Conservation (phyloP, 1,284 basidiomycete genomes). For the Fomitopsis palustris region DNA sequence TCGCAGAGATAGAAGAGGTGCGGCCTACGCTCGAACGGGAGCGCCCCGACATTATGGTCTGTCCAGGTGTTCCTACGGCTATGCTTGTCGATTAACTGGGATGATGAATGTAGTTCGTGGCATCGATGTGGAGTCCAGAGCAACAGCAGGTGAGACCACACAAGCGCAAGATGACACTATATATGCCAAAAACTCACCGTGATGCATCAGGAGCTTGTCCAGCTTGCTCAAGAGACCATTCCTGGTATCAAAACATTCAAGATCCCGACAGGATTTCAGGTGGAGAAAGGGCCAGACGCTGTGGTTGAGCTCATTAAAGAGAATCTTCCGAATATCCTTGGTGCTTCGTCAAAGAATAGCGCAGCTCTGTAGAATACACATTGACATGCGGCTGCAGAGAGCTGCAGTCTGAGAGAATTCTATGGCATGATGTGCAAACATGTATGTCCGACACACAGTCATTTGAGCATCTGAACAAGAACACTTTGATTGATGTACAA, state of each 20-base stretch:
- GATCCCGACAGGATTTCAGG: conserved; percentile 17
- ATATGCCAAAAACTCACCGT: neutral
- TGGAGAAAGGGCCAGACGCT: conserved; percentile 21
- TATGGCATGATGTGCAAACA: no score
- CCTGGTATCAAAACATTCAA: conserved; percentile 21
- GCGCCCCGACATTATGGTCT: conserved; percentile 17
- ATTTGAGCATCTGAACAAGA: no score
- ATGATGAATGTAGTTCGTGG: conserved; percentile 15
- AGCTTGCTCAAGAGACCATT: conserved; percentile 14
- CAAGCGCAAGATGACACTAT: neutral
- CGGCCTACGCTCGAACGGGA: conserved; percentile 14
- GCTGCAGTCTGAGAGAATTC: no score
- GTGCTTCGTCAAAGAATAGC: neutral
- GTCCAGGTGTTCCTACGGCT: neutral
- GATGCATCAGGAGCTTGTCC: conserved; percentile 15
- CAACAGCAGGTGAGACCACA: conserved; percentile 16
- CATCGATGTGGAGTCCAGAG: conserved; percentile 23
- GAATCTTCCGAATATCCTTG: conserved; percentile 13
- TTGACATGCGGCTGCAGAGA: neutral
- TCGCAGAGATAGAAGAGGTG: conserved; percentile 17
- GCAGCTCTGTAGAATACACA: neutral
- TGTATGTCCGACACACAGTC: no score
- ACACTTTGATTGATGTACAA: no score
- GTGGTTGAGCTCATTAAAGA: conserved; percentile 22
- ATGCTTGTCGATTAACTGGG: neutral